Base-by-base conservation (phyloP, 176 grass and related monocot species). In the Eremochloa ophiuroides region DNA sequence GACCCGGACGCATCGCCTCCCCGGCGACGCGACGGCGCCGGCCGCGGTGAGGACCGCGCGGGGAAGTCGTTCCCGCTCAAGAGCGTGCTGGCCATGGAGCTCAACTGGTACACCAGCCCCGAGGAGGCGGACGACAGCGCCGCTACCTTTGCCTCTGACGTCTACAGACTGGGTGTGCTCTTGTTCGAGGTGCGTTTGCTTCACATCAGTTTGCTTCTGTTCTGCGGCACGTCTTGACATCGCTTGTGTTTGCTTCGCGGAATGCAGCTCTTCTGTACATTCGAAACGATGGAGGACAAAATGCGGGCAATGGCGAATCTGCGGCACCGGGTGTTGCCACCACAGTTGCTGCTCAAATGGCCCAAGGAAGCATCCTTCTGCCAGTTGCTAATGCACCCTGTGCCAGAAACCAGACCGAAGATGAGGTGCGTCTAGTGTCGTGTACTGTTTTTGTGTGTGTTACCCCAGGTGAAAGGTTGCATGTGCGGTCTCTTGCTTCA, bases 301-400 rank as follows among this genome's bases (percentile, higher is more conserved):
- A 87, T 87, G 84, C 75, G 83, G 68, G 92, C 91, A 38, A 99
- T 99, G 97, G 67, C 76, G 0, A 99, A 95, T 74, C 88, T 99
- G 79, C 88, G 91, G 55, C 74, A 99, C 34, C 86, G 96, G 10
- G 93, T 99, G 27, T 62, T 99, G 28, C 96, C 92, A 3, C 91
- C 96, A 1, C 91, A 95, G 33, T 51, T 95, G 48, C 87, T 99
- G 42, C 91, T 95, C 68, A 99, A 90, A 69, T 93, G 96, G 93
- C 82, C 96, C 44, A 95, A 93, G 84, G 96, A 99, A 84, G 96
- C 93, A 40, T 93, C 96, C 28, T 95, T 95, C 79, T 95, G 96
- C 85, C 93, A 95, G 76, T 82, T 91, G 89, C 77, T 99, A n/a
- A 91, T 95, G 96, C 96, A 95, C 80, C 96, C 96, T 22, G 70